These are phyloP conservation scores for Aspergillus diversus DNA, from an alignment of 495 filamentous ascomycete species.

Conservation along the genomic window DNA sequence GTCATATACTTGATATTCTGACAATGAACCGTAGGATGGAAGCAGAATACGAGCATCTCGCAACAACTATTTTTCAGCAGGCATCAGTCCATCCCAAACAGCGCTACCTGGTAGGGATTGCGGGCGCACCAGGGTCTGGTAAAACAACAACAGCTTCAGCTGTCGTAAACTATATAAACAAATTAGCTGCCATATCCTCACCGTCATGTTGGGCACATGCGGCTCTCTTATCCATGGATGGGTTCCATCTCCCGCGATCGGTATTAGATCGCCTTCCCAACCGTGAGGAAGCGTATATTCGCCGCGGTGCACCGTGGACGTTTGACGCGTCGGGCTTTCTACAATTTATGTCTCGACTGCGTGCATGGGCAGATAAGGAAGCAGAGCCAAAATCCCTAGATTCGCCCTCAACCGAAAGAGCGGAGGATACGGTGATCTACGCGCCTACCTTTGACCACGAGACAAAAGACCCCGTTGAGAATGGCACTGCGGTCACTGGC, in stretches of 20 bases:
- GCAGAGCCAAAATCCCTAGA: no score
- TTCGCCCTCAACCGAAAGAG: no score
- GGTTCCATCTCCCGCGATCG: constrained; percentile 44
- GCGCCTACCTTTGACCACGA: constrained; percentile 41
- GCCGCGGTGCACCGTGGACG: constrained; percentile 49
- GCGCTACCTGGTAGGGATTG: no score
- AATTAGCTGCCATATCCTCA: constrained; percentile 18
- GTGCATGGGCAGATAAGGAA: constrained; percentile 12
- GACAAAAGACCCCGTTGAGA: constrained; percentile 43
- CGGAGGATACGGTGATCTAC: neutral
- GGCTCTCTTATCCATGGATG: constrained; percentile 45
- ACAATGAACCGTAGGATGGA: no score
- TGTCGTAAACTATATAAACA: constrained; percentile 34
- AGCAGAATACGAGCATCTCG: no score
- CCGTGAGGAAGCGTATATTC: constrained; percentile 38
- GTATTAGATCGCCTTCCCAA: constrained; percentile 42
- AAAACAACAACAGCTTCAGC: constrained; percentile 52
- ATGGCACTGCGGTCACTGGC: constrained; percentile 36
- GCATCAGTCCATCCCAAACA: no score
- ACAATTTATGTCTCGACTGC: constrained; percentile 24
- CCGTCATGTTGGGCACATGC: no score
- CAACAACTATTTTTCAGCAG: no score
- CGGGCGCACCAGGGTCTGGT: constrained; percentile 42
- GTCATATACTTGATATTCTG: no score
- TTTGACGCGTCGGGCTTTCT: constrained; percentile 42